Conservation (phyloP, 495 filamentous ascomycete species). For the Aspergillus biplanus region DNA sequence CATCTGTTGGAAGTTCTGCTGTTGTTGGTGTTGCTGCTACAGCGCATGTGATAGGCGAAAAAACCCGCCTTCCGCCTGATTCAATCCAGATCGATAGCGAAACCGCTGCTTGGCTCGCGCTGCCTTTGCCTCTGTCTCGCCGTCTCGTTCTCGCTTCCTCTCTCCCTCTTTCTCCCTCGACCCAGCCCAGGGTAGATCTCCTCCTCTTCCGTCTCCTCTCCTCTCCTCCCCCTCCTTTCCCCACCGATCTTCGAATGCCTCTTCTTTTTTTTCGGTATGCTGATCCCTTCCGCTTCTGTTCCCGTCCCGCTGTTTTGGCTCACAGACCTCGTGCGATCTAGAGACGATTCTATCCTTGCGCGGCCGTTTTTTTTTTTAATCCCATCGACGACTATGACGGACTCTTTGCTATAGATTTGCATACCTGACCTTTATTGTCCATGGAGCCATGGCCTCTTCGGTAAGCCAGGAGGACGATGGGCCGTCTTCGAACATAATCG, state of each 20-base stretch:
- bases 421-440: slow-evolving; percentile 19
- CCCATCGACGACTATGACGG: slow-evolving; percentile 34
- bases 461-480: slow-evolving; percentile 42
- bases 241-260: slow-evolving; percentile 11
- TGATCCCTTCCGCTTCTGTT: slow-evolving; percentile 14
- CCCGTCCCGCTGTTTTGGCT: slow-evolving; percentile 5
- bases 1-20: background rate
- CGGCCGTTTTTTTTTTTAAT: background rate
- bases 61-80: slow-evolving; percentile 21
- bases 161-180: slow-evolving; percentile 6
- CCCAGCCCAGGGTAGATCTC: no score
- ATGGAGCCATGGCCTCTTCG: slow-evolving; percentile 49
- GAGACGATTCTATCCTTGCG: slow-evolving; percentile 8
- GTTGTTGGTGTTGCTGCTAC: slow-evolving; percentile 7
- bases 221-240: slow-evolving; percentile 9
- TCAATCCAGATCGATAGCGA: slow-evolving; percentile 31
- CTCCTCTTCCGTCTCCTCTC: slow-evolving; percentile 15
- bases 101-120: background rate
- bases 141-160: background rate
- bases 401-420: slow-evolving; percentile 28
- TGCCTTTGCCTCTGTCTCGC: background rate
- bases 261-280: slow-evolving; percentile 9
- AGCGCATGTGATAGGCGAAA: slow-evolving; percentile 24
- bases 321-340: slow-evolving; percentile 13
- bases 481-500: slow-evolving; percentile 29